These are phyloP conservation scores for Gymnopus androsaceus DNA, from an alignment of 1,284 basidiomycete species.

Conservation along the genomic window DNA sequence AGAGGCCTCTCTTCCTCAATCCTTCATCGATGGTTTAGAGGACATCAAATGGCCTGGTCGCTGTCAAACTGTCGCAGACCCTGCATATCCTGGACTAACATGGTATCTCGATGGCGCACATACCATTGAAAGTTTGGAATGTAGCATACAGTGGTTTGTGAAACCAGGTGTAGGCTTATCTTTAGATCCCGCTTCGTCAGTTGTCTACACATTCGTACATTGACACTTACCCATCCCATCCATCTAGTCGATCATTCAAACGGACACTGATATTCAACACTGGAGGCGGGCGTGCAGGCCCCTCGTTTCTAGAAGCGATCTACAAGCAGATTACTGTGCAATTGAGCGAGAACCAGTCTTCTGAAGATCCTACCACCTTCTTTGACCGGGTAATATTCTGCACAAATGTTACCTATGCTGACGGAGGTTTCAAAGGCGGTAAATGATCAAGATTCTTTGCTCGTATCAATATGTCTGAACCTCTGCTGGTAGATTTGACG, in stretches of 20 bases:
- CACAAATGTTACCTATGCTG: slow-evolving; percentile 91
- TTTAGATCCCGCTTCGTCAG: slow-evolving; percentile 20
- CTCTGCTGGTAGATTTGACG: slow-evolving; percentile 62
- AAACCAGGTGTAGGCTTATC: slow-evolving; percentile 51
- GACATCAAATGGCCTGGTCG: slow-evolving; percentile 93
- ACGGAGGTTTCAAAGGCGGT: slow-evolving; percentile 91
- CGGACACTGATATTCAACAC: slow-evolving; percentile 94
- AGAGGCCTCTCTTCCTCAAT: slow-evolving; percentile 46
- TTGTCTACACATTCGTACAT: background rate
- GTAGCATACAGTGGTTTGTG: slow-evolving; percentile 87
- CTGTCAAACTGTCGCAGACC: slow-evolving; percentile 83
- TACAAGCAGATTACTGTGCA: slow-evolving; percentile 48
- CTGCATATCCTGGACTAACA: slow-evolving; percentile 48
- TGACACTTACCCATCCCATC: background rate
- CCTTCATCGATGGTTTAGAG: slow-evolving; percentile 66
- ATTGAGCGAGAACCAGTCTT: slow-evolving; percentile 41
- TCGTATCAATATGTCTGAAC: slow-evolving; percentile 1
- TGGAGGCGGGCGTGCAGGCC: slow-evolving; percentile 86
- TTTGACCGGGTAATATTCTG: slow-evolving; percentile 93
- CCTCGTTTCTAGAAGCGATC: slow-evolving; percentile 69
- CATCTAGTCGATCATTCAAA: slow-evolving; percentile 28
- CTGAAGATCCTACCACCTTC: slow-evolving; percentile 45
- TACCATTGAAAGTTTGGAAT: slow-evolving; percentile 87
- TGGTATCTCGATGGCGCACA: slow-evolving; percentile 98
- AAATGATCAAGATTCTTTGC: slow-evolving; percentile 20